phyloP scores from a whole-genome alignment of 371 early-diverging fungal species.

The Basidiobolus meristosporus region DNA sequence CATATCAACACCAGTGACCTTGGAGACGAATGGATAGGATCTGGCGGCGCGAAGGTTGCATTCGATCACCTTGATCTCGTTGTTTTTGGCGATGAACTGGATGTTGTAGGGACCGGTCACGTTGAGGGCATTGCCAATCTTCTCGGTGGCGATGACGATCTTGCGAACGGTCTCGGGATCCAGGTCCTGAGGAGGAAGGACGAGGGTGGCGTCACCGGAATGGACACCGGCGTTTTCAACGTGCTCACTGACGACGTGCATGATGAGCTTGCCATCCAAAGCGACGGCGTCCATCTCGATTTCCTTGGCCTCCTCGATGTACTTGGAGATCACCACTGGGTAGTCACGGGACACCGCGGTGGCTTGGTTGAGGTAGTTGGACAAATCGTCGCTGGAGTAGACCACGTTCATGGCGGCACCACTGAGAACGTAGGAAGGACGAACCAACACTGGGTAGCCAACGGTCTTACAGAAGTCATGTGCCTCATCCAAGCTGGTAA shows the following conservation, averaged over 20 bases:
- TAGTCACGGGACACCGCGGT: slow-evolving; percentile 76
- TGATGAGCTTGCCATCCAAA: slow-evolving; percentile 63
- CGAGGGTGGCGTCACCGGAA: slow-evolving; percentile 89
- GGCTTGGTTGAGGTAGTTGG: slow-evolving; percentile 62
- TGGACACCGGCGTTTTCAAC: slow-evolving; percentile 95
- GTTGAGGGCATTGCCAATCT: slow-evolving; percentile 76
- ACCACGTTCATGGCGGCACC: slow-evolving; percentile 96
- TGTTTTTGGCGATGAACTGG: slow-evolving; percentile 78
- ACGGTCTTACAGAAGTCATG: slow-evolving; percentile 63
- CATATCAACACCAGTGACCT: slow-evolving; percentile 75
- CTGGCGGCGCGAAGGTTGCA: slow-evolving; percentile 92
- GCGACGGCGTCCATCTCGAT: slow-evolving; percentile 94
- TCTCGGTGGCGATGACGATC: slow-evolving; percentile 68
- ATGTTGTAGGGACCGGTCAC: slow-evolving; percentile 97
- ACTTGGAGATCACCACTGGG: slow-evolving; percentile 91
- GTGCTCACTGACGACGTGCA: slow-evolving; percentile 84
- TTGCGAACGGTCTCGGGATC: slow-evolving; percentile 74
- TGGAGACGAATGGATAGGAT: slow-evolving; percentile 89
- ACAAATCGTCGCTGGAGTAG: slow-evolving; percentile 56
- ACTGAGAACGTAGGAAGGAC: slow-evolving; percentile 88
- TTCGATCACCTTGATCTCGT: slow-evolving; percentile 88
- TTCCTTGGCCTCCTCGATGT: slow-evolving; percentile 87
- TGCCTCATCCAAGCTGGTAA: slow-evolving; percentile 71
- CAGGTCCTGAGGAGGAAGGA: slow-evolving; percentile 81
- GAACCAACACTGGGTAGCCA: slow-evolving; percentile 81